Conservation (phyloP, 768 basidiomycete species). For the Coprinopsis strossmayeri region DNA sequence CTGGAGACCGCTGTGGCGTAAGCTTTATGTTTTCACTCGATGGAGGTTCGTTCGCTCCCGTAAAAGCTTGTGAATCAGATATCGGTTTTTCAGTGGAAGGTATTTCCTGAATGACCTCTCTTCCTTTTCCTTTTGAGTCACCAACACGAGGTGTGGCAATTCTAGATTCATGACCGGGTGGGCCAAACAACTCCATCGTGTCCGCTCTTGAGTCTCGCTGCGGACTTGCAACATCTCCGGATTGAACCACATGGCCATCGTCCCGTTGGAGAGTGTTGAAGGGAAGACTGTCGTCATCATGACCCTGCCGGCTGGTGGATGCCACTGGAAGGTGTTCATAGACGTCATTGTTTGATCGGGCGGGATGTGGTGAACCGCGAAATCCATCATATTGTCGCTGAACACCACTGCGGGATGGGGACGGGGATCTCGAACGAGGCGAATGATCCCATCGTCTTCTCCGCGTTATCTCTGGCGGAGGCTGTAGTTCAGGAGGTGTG, state of each 20-base stretch:
- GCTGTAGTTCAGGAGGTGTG: conserved; percentile 33
- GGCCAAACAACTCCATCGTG: background rate
- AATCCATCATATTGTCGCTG: too few species aligned
- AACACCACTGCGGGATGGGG: too few species aligned
- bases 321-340: background rate
- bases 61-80: too few species aligned
- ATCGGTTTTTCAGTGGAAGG: background rate
- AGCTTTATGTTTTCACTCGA: too few species aligned
- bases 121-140: conserved; percentile 13
- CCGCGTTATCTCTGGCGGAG: conserved; percentile 26
- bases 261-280: background rate
- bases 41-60: too few species aligned
- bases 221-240: too few species aligned
- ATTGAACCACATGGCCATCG: background rate
- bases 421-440: conserved; percentile 19
- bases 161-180: background rate
- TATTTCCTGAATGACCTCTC: background rate
- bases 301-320: background rate
- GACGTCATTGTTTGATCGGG: background rate
- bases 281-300: background rate
- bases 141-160: background rate
- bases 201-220: background rate
- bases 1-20: too few species aligned
- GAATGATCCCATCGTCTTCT: conserved; percentile 20
- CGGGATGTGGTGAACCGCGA: too few species aligned